Conservation (phyloP, 768 basidiomycete species). For the Ramaria sp. region DNA sequence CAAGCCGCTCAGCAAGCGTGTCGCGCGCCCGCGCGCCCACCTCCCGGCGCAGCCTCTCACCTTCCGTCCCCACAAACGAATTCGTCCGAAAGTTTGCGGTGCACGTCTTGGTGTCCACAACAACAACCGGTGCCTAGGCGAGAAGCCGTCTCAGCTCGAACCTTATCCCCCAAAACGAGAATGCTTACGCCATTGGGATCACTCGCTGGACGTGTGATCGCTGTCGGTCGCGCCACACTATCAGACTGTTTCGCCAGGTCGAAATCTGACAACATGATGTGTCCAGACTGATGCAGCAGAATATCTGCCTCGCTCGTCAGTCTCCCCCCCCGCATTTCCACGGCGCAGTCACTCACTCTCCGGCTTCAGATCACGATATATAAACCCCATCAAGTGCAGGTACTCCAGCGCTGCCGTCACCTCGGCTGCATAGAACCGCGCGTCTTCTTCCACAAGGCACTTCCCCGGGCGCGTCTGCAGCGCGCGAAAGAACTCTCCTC, state of each 20-base stretch:
- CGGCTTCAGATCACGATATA: constrained; percentile 97
- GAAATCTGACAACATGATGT: constrained; percentile 99
- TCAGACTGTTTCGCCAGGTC: constrained; percentile 95
- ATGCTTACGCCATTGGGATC: constrained; percentile 78
- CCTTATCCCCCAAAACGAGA: background rate
- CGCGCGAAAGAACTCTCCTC: constrained; percentile 98
- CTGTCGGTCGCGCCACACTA: constrained; percentile 29
- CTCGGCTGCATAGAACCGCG: constrained; percentile 97
- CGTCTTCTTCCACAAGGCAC: constrained; percentile 89
- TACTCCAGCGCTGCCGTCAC: constrained; percentile 97
- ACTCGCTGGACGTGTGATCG: constrained; percentile 75
- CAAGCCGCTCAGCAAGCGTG: background rate
- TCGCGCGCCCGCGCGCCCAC: background rate
- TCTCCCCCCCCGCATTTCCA: too few relatives aligned
- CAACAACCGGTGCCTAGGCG: constrained; percentile 55
- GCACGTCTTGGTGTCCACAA: constrained; percentile 91
- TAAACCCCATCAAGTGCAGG: constrained; percentile 97
- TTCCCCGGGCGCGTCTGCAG: constrained; percentile 94
- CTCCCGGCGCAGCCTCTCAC: constrained; percentile 29
- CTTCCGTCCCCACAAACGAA: constrained; percentile 98
- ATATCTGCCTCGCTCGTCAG: too few relatives aligned
- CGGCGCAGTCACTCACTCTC: constrained; percentile 62
- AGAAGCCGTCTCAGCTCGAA: background rate
- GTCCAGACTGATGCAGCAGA: constrained; percentile 91
- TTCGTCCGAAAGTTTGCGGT: constrained; percentile 97